Evolutionary conservation across 257 asterid species (phyloP).

Genomic region (Marsdenia floribunda): DNA sequence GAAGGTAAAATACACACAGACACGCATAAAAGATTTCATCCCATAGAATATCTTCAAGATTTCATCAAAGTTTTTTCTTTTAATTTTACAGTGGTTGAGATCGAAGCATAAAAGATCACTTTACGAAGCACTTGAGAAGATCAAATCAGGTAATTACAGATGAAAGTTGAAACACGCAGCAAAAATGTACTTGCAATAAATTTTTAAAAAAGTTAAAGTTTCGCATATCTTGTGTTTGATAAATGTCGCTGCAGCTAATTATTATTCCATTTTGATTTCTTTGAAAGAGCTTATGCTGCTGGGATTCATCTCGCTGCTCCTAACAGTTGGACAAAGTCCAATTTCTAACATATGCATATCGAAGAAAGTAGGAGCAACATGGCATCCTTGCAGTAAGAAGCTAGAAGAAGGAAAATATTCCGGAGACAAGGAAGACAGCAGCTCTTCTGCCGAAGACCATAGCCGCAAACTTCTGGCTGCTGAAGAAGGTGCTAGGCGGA

Average conservation of each 20-base stretch:
- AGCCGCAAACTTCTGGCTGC: slow-evolving; percentile 46
- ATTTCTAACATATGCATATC: slow-evolving; percentile 71
- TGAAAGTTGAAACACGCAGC: no score
- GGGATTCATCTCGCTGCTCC: slow-evolving; percentile 83
- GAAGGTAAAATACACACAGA: slow-evolving; percentile 32
- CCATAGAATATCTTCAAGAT: background rate
- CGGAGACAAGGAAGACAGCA: background rate
- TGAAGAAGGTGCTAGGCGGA: slow-evolving; percentile 38
- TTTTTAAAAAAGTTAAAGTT: no score
- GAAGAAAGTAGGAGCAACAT: slow-evolving; percentile 39
- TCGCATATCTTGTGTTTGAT: background rate
- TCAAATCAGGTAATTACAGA: slow-evolving; percentile 57
- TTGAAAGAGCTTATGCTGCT: slow-evolving; percentile 75
- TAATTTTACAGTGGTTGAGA: slow-evolving; percentile 59
- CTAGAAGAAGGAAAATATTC: slow-evolving; percentile 22
- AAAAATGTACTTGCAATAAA: background rate
- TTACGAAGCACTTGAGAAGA: slow-evolving; percentile 73
- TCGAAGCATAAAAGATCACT: slow-evolving; percentile 62
- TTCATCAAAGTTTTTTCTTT: background rate
- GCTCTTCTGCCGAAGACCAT: slow-evolving; percentile 30
- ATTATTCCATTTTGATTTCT: background rate
- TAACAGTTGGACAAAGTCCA: slow-evolving; percentile 55
- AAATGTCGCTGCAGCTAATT: background rate
- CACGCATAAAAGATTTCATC: background rate
- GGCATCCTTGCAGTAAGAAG: slow-evolving; percentile 80